Base-by-base conservation (phyloP, 768 basidiomycete species). In the Termitomyces sp. region DNA sequence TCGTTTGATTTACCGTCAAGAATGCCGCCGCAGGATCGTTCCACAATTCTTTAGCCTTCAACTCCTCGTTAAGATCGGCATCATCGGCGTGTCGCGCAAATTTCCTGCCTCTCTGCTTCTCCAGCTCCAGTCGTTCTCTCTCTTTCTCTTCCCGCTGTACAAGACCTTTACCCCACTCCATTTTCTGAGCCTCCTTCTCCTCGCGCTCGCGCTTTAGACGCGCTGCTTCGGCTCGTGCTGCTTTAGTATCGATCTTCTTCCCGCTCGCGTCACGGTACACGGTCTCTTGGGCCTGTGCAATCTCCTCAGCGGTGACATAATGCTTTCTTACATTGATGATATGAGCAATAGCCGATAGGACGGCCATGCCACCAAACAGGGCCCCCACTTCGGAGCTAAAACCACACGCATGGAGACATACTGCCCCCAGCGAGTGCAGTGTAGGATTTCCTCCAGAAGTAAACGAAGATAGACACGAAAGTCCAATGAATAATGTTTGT, bases 1-100 rank as follows among this genome's bases (percentile, higher is more conserved):
- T n/a, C n/a, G n/a, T n/a, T n/a, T 10, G 32, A 67, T 87, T 64
- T 55, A 96, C 95, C 60, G 91, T 90, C 61, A 98, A 71, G 77
- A 98, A 99, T 22, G 87, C 88, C 8, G 94, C 92, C 5, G 95
- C 96, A n/a, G 97, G 97, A 72, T 98, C 97, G 67, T 98, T 96
- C 95, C 95, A 98, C 16, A 93, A 71, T 39, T 91, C 88, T 66
- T 86, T 85, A 22, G 88, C 80, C 73, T 84, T 91, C 72, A 89
- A 72, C 61, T 93, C 88, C 57, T 89, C 88, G 64, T 98, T 99
- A 66, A 99, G 74, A 0, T 90, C 87, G 53, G 72, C 79, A 71
- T 98, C 97, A 64, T 98, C 90, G 4, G 82, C 90, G 64, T 83
- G 81, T 45, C 95, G 78, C 6, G 93, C 89, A 61, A 98, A 88